Evolutionary conservation across 2,329 filamentous ascomycete genomes (phyloP), one percentile per base, ranked within the genome.

Genomic region (Pseudonectria buxi): DNA sequence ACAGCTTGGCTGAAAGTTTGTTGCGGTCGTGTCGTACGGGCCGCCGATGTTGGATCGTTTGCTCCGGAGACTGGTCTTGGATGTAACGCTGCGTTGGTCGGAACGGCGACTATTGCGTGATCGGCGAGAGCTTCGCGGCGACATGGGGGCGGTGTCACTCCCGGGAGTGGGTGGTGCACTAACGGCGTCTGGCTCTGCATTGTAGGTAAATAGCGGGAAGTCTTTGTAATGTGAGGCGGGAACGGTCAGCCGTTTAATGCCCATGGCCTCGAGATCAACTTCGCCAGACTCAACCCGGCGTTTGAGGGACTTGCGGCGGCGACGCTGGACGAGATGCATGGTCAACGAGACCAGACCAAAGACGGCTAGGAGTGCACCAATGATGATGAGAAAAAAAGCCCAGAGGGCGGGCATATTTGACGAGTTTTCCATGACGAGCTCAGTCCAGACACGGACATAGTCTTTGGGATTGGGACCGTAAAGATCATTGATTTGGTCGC

Each of bases 241-340:
- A 0, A 95, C 85, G 3, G 77, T 86, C 15, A 95, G 63, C 11
- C 83, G 76, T 54, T 86, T 90, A 48, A 95, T 86, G 2, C 88
- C 89, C 47, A 95, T 72, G 3, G 78, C 79, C 59, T 95, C 89
- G 3, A 95, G 68, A 53, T 95, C 86, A 14, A 94, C 80, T 48
- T 95, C 84, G 34, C 90, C 89, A 7, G 69, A 71, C 39, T 77
- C 71, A 12, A 95, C 81, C 10, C 88, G 78, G 31, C 76, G 73
- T 33, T 78, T 76, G 10, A 96, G 65, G 2, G 69, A 69, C 15
- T 71, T 70, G 7, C 89, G 78, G 22, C 87, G 78, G 31, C 77
- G 72, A 25, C 78, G 75, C 56, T 94, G 86, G 22, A 92, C 66
- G 14, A 81, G 67, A 49, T 92, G 87, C 83, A 92, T 94, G 34